Evolutionary conservation across 1,139 yeast genomes (phyloP).

Genomic region (Yamadazyma buinensis): DNA sequence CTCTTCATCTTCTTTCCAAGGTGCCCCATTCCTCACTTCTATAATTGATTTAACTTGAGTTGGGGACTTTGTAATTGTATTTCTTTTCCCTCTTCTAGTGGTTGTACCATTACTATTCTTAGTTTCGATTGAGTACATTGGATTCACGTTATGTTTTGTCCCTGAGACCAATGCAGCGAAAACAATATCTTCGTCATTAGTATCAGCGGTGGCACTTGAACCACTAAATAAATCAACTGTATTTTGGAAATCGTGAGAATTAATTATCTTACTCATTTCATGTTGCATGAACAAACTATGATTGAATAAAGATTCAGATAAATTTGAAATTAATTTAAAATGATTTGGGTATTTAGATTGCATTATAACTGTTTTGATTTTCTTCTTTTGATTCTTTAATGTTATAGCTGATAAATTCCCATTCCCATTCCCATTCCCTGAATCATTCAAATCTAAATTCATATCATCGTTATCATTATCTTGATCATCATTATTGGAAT

Average conservation of each 20-base stretch:
- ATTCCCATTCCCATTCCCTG: constrained; percentile 7
- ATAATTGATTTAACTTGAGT: constrained; percentile 19
- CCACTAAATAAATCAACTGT: constrained; percentile 13
- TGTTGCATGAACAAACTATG: constrained; percentile 30
- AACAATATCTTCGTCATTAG: constrained; percentile 35
- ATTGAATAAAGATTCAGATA: constrained; percentile 38
- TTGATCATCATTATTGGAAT: constrained; percentile 15
- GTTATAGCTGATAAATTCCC: constrained; percentile 29
- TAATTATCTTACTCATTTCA: constrained; percentile 24
- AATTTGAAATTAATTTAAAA: constrained; percentile 30
- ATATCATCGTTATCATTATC: constrained; percentile 42
- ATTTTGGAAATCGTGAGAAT: constrained; percentile 13
- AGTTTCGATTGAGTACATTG: constrained; percentile 7
- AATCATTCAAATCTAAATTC: constrained; percentile 26
- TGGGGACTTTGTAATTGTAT: background rate
- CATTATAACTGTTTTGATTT: constrained; percentile 27
- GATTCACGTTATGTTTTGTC: constrained; percentile 19
- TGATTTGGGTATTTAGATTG: constrained; percentile 37
- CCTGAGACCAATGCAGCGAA: constrained; percentile 36
- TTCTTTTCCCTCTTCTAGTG: background rate
- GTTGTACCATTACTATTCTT: background rate
- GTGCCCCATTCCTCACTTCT: constrained; percentile 43
- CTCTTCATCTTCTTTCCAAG: constrained; percentile 34
- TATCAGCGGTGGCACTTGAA: constrained; percentile 16
- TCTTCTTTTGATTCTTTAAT: constrained; percentile 31